Evolutionary conservation across 148 eudicot species (phyloP).

Genomic region (Dysphania ambrosioides): DNA sequence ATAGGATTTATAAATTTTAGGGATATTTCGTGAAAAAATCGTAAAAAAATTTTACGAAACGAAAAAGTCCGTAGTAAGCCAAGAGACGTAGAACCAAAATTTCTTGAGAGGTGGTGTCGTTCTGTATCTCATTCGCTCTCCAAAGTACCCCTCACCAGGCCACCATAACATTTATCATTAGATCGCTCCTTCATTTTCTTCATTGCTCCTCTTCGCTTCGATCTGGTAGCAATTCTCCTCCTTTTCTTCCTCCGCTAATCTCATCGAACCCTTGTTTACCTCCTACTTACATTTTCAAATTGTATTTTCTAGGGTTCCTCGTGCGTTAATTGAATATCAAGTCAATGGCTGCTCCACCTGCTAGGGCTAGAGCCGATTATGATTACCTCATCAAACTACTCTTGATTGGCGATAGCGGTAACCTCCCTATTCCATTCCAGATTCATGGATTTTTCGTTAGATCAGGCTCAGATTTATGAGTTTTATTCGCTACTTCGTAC

Average conservation of each 20-base stretch:
- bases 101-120: too few species aligned
- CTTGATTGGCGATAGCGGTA: slow-evolving; percentile 64
- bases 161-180: background rate
- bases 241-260: background rate
- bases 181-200: background rate
- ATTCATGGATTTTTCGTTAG: background rate
- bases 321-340: slow-evolving; percentile 9
- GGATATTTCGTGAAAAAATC: too few species aligned
- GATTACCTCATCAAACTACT: slow-evolving; percentile 63
- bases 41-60: too few species aligned
- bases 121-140: too few species aligned
- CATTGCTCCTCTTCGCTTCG: background rate
- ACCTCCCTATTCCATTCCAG: background rate
- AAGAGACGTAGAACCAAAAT: too few species aligned
- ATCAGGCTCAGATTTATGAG: background rate
- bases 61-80: too few species aligned
- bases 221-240: slow-evolving; percentile 1
- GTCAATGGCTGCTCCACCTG: slow-evolving; percentile 68
- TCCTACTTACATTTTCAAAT: too few species aligned
- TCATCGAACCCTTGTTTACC: background rate
- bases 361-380: slow-evolving; percentile 63
- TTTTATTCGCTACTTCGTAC: background rate
- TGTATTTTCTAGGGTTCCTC: background rate
- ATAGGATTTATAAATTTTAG: too few species aligned
- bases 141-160: too few species aligned